Conservation (phyloP, 2,329 filamentous ascomycete genomes). For the Trichoderma hamatum region DNA sequence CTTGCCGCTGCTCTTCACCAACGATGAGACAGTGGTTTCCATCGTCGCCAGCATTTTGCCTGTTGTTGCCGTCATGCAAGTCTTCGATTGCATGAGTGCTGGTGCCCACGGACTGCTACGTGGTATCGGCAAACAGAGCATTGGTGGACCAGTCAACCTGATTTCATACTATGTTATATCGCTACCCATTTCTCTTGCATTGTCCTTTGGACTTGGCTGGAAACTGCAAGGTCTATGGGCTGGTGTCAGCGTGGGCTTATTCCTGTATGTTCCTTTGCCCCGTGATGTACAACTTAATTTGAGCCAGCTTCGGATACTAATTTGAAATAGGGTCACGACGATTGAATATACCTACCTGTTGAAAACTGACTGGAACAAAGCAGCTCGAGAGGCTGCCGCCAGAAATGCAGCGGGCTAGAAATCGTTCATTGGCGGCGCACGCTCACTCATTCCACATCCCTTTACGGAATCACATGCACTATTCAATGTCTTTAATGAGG, state of each 20-base stretch:
- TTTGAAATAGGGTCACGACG: slow-evolving; percentile 48
- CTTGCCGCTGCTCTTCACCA: slow-evolving; percentile 79
- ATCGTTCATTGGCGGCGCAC: neutral
- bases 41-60: slow-evolving; percentile 73
- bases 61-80: slow-evolving; percentile 83
- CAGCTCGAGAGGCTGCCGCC: slow-evolving; percentile 55
- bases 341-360: slow-evolving; percentile 59
- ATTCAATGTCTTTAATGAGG: neutral
- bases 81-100: slow-evolving; percentile 80
- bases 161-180: slow-evolving; percentile 85
- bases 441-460: neutral
- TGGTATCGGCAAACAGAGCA: slow-evolving; percentile 83
- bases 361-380: slow-evolving; percentile 57
- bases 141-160: slow-evolving; percentile 87
- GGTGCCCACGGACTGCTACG: slow-evolving; percentile 83
- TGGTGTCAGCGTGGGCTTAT: slow-evolving; percentile 73
- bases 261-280: slow-evolving; percentile 51
- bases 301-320: slow-evolving; percentile 25
- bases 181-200: slow-evolving; percentile 78
- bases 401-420: slow-evolving; percentile 53
- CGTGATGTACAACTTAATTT: neutral
- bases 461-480: neutral
- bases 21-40: slow-evolving; percentile 68
- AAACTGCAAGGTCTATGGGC: slow-evolving; percentile 80
- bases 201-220: slow-evolving; percentile 78